These are phyloP conservation scores for Solanum verrucosum DNA, from an alignment of 257 asterid species.

Conservation along the genomic window DNA sequence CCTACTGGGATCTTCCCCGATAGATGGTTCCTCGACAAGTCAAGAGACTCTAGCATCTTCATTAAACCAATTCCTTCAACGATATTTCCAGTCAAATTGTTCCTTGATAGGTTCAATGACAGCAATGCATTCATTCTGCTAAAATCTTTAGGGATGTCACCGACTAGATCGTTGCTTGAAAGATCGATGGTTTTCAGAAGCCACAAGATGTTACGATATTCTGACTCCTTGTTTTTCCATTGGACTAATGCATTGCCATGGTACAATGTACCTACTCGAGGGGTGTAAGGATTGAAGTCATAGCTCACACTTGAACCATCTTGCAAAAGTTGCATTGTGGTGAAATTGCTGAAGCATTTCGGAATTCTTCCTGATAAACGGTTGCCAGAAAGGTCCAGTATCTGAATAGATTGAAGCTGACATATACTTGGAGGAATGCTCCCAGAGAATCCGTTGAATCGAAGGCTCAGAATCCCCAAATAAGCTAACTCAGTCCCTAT, in stretches of 20 bases:
- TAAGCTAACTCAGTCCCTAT: neutral
- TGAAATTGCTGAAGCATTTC: constrained; percentile 15
- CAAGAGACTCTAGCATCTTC: constrained; percentile 3
- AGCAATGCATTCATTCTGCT: constrained; percentile 8
- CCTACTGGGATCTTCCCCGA: neutral
- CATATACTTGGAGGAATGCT: constrained; percentile 24
- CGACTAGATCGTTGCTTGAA: constrained; percentile 12
- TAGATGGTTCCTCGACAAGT: constrained; percentile 5
- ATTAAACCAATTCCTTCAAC: constrained; percentile 10
- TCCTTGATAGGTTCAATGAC: constrained; percentile 25
- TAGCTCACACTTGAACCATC: neutral
- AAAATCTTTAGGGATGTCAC: constrained; percentile 15
- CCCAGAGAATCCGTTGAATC: constrained; percentile 13
- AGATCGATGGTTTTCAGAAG: constrained; percentile 9
- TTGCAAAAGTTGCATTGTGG: neutral
- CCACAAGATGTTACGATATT: neutral
- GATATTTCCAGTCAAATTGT: constrained; percentile 12
- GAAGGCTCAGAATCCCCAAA: constrained; percentile 7
- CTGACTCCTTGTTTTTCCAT: constrained; percentile 4
- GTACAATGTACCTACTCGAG: neutral
- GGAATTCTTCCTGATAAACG: constrained; percentile 25
- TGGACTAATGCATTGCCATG: constrained; percentile 1
- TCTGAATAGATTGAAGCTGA: constrained; percentile 13
- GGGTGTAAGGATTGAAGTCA: neutral
- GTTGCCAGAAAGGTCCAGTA: constrained; percentile 33